Percentiles rank a stretch among this genome's conserved stretches.
phyloP scores from a whole-genome alignment of 129 eudicot species.

The Tanacetum coccineum region DNA sequence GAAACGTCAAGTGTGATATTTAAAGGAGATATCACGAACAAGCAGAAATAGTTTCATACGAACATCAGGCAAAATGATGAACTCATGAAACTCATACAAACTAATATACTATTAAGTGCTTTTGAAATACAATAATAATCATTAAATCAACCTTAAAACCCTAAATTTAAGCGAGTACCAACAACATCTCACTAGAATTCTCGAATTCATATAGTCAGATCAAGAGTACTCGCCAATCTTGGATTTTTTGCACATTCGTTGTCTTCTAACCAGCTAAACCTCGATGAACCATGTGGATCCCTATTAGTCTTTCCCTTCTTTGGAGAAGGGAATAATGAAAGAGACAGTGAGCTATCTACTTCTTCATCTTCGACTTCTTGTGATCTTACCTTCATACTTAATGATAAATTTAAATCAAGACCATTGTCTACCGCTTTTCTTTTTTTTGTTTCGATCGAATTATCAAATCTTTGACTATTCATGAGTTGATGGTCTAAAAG shows the following conservation, averaged over 20 bases:
- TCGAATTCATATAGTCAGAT: conserved; percentile 55
- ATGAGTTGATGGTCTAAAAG: conserved; percentile 27
- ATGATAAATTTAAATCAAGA: conserved; percentile 41
- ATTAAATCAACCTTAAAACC: conserved; percentile 26
- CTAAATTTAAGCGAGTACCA: conserved; percentile 52
- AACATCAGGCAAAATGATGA: conserved; percentile 27
- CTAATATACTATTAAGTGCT: conserved; percentile 21
- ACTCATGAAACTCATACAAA: conserved; percentile 22
- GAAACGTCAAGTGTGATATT: conserved; percentile 1
- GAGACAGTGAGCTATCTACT: conserved; percentile 36
- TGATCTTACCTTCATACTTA: conserved; percentile 28
- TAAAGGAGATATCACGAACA: conserved; percentile 10
- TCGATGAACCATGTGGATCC: conserved; percentile 15
- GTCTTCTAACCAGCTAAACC: conserved; percentile 26
- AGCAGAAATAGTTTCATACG: conserved; percentile 19
- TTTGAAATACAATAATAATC: conserved; percentile 15
- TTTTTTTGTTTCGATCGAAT: conserved; percentile 27
- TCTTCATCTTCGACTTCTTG: conserved; percentile 32
- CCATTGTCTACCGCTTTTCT: conserved; percentile 31
- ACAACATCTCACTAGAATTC: conserved; percentile 61
- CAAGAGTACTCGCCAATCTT: conserved; percentile 46
- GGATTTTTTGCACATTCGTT: conserved; percentile 22
- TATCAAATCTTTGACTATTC: conserved; percentile 25
- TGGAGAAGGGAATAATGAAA: conserved; percentile 37
- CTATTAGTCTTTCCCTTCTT: conserved; percentile 19